phyloP scores from a whole-genome alignment of 1,284 basidiomycete genomes.

The Kwoniella shivajii region DNA sequence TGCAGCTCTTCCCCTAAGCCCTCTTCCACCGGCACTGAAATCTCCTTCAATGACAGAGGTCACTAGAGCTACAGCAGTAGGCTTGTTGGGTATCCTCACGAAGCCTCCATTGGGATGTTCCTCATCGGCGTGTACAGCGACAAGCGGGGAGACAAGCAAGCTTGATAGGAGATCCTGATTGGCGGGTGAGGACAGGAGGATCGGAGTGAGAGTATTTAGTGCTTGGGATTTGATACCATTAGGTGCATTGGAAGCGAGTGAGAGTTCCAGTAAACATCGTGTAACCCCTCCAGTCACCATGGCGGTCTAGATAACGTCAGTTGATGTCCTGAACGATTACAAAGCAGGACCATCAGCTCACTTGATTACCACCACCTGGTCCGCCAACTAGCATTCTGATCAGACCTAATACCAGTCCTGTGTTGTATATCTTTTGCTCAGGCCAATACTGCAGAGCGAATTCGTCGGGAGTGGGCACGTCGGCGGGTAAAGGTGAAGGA shows the following conservation, averaged over 20 bases:
- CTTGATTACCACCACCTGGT: slow-evolving; percentile 68
- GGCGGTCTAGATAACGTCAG: slow-evolving; percentile 49
- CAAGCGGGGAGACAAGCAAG: slow-evolving; percentile 54
- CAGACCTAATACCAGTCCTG: slow-evolving; percentile 75
- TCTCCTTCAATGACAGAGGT: slow-evolving; percentile 50
- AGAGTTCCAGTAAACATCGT: slow-evolving; percentile 82
- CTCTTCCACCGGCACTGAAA: slow-evolving; percentile 38
- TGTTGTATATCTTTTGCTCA: slow-evolving; percentile 80
- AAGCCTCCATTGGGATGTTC: slow-evolving; percentile 54
- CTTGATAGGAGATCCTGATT: slow-evolving; percentile 59
- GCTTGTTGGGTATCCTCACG: slow-evolving; percentile 49
- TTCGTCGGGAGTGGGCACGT: slow-evolving; percentile 76
- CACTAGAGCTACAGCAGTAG: slow-evolving; percentile 55
- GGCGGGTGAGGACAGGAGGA: slow-evolving; percentile 54
- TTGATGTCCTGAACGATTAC: not conserved
- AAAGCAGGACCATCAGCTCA: slow-evolving; percentile 9
- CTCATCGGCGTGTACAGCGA: slow-evolving; percentile 53
- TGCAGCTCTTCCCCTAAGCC: slow-evolving; percentile 53
- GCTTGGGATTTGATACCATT: slow-evolving; percentile 80
- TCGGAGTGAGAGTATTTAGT: slow-evolving; percentile 74
- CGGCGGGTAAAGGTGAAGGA: slow-evolving; percentile 67
- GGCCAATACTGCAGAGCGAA: slow-evolving; percentile 98
- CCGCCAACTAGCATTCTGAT: slow-evolving; percentile 63
- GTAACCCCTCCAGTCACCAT: slow-evolving; percentile 65
- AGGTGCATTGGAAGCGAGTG: slow-evolving; percentile 89